A percentile compares a stretch with the other conserved stretches of the same genome.
Conservation (phyloP, 164 flowering plant species). For the Chimonanthus praecox region DNA sequence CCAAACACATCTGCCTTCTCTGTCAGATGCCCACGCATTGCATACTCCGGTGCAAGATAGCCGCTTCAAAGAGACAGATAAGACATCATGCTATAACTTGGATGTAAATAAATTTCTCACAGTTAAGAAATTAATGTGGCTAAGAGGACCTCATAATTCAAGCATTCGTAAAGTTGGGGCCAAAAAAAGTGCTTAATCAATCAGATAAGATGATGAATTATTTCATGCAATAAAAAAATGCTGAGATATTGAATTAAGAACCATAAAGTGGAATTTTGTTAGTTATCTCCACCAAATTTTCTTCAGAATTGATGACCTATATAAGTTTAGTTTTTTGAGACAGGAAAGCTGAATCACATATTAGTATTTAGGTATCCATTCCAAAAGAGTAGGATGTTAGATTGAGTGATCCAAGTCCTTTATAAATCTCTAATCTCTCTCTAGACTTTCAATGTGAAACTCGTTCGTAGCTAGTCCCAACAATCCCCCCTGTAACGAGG, state of each 20-base stretch:
- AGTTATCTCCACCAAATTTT: conserved; percentile 28
- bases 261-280: too few species aligned
- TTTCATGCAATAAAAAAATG: too few species aligned
- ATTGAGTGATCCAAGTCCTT: too few species aligned
- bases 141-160: conserved; percentile 64
- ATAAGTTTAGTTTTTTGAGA: conserved; percentile 27
- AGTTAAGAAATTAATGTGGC: conserved; percentile 59
- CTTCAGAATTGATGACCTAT: conserved; percentile 62
- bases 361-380: too few species aligned
- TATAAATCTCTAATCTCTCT: too few species aligned
- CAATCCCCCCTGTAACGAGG: neutral
- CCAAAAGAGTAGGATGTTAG: conserved; percentile 19
- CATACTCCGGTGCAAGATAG: too few species aligned
- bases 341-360: too few species aligned
- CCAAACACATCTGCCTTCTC: too few species aligned
- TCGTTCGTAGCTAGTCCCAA: conserved; percentile 68
- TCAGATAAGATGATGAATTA: conserved; percentile 20
- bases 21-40: too few species aligned
- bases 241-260: neutral
- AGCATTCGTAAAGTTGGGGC: neutral
- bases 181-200: neutral
- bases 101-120: conserved; percentile 57
- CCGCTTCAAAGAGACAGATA: conserved; percentile 1
- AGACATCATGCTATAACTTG: conserved; percentile 54
- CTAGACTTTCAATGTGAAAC: conserved; percentile 13